Base-by-base conservation (phyloP, 2,329 filamentous ascomycete genomes). In the Metarhizium anisopliae region DNA sequence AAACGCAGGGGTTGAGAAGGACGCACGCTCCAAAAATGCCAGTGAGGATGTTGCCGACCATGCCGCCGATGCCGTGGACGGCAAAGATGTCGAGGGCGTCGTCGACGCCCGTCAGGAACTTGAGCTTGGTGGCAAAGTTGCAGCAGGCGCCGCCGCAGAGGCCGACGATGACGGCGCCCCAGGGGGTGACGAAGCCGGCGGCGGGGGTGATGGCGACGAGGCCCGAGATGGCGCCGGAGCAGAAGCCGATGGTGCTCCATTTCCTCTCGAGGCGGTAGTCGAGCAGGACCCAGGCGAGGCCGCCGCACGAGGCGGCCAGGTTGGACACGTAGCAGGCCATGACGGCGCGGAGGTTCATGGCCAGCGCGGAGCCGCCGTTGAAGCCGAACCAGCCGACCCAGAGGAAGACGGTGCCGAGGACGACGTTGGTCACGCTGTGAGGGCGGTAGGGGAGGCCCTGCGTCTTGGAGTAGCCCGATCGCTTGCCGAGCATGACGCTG, bases 331-430 rank as follows among this genome's bases (percentile, higher is more conserved):
- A 82, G 64, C 87, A 88, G 54, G 92, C 91, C 87, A 96, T 93
- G 69, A 95, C 79, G 54, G 92, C 89, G 58, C 92, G 89, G 63
- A 95, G 76, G 74, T 94, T 95, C 60, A 90, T 88, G 57, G 82
- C 80, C 47, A 95, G 78, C 2, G 90, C 92, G 3, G 87, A 82
- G 59, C 92, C 92, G 54, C 89, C 91, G 72, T 96, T 96, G 82
- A 96, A 96, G 51, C 92, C 92, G 68, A 96, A 94, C 92, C 91
- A 96, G 57, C 92, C 91, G 50, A 96, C 89, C 92, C 92, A 96
- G 52, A 96, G 79, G 71, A 87, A 81, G 30, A 86, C 80, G 4
- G 87, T 89, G 25, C 87, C 87, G 50, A 90, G 77, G 51, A 89
- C 83, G 60, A 90, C 84, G 62, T 88, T 78, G 56, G 86, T 88